Evolutionary conservation across 2,329 filamentous ascomycete genomes (phyloP).

Genomic region (Alternaria gansuensis): DNA sequence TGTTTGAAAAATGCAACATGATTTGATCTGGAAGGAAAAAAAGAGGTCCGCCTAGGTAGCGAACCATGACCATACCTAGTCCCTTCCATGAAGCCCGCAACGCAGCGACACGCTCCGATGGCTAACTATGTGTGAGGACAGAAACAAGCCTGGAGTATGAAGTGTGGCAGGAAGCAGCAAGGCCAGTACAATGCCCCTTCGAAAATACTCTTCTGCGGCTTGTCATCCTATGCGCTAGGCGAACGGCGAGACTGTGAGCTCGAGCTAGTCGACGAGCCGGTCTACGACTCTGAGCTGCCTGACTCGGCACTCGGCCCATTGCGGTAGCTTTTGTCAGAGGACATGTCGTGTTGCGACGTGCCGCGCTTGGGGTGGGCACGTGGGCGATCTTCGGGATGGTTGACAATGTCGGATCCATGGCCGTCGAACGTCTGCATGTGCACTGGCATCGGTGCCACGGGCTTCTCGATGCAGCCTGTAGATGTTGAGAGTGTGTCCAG

Average conservation of each 20-base stretch:
- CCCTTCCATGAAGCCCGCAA: neutral
- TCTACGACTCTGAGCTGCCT: constrained; percentile 38
- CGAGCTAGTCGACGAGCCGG: constrained; percentile 30
- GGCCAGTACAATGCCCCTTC: constrained; percentile 44
- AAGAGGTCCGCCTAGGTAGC: neutral
- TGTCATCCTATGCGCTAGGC: constrained; percentile 38
- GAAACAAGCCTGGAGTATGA: constrained; percentile 46
- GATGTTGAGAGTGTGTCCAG: constrained; percentile 4
- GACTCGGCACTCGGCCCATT: constrained; percentile 42
- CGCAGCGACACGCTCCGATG: neutral
- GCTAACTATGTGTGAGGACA: constrained; percentile 37
- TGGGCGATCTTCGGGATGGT: constrained; percentile 38
- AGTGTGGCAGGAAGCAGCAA: constrained; percentile 48
- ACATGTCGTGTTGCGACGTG: constrained; percentile 32
- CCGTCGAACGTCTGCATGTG: constrained; percentile 41
- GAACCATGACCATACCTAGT: neutral
- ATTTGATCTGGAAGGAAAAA: neutral
- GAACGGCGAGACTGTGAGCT: constrained; percentile 26
- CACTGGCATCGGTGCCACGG: constrained; percentile 28
- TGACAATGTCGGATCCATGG: constrained; percentile 33
- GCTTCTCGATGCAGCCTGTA: constrained; percentile 19
- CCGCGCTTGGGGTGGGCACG: constrained; percentile 32
- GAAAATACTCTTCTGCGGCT: constrained; percentile 35
- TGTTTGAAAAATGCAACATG: too few relatives aligned
- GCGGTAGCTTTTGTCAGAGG: constrained; percentile 37